Evolutionary conservation across 768 basidiomycete species (phyloP).

Genomic region (Boletellus ananas): DNA sequence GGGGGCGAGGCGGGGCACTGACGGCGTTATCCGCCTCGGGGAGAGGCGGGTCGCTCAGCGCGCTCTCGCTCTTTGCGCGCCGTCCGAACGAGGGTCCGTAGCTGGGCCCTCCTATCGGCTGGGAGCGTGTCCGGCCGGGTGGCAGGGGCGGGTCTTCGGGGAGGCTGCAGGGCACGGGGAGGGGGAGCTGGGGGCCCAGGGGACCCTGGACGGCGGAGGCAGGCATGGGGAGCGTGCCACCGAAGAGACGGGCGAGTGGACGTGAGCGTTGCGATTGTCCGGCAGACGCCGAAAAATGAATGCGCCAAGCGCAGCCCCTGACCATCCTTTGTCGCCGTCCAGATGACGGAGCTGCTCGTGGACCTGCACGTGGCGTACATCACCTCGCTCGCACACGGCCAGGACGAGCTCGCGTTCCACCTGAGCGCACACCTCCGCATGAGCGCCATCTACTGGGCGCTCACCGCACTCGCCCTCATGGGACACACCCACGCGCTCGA

Average conservation of each 20-base stretch:
- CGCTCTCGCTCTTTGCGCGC: conserved; percentile 25
- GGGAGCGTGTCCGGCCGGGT: conserved; percentile 18
- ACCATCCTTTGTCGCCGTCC: too few relatives aligned
- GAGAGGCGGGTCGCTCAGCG: conserved; percentile 4
- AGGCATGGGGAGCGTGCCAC: too few relatives aligned
- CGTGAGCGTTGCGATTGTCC: too few relatives aligned
- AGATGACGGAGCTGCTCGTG: conserved; percentile 35
- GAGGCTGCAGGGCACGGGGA: conserved; percentile 6
- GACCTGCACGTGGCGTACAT: conserved; percentile 74
- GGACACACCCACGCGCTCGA: conserved; percentile 72
- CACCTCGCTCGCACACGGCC: too few relatives aligned
- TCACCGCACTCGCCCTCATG: conserved; percentile 84
- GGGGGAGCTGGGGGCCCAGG: conserved; percentile 17
- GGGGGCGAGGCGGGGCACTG: conserved; percentile 1
- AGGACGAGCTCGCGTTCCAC: conserved; percentile 84
- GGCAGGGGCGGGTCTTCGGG: conserved; percentile 8
- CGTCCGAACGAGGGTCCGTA: conserved; percentile 21
- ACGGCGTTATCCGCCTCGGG: conserved; percentile 27
- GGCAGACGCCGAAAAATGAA: conserved; percentile 10
- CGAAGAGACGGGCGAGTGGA: too few relatives aligned
- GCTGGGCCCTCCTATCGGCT: conserved; percentile 22
- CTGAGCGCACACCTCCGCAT: conserved; percentile 89
- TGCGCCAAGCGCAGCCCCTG: background rate
- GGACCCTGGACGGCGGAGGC: conserved; percentile 21
- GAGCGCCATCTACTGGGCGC: conserved; percentile 97